A percentile compares a stretch with the other conserved stretches of the same genome.
These are phyloP conservation scores for Trichoderma atroviride DNA, from an alignment of 2,329 filamentous ascomycete genomes.

Conservation along the genomic window DNA sequence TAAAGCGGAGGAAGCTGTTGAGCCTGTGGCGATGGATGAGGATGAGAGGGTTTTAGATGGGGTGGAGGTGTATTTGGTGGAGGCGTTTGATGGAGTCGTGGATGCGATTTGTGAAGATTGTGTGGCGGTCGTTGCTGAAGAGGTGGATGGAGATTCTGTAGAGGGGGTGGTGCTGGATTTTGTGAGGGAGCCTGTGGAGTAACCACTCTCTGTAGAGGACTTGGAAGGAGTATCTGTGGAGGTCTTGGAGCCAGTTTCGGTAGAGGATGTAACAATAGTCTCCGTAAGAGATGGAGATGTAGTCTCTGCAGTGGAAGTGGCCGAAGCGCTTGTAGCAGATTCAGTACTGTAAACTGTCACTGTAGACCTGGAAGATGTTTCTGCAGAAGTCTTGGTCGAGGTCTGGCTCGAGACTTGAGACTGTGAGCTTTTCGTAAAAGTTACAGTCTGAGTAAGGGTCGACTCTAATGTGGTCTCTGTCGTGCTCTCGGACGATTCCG, in stretches of 20 bases:
- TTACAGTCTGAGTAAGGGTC: constrained; percentile 24
- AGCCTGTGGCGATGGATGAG: background rate
- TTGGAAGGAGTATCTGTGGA: background rate
- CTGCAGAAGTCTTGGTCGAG: background rate
- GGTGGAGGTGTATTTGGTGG: background rate
- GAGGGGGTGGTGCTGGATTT: background rate
- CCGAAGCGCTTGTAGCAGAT: background rate
- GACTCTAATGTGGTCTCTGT: constrained; percentile 2
- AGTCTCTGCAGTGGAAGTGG: background rate
- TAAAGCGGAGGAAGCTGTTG: constrained; percentile 5
- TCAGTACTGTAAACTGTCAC: background rate
- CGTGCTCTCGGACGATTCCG: constrained; percentile 6
- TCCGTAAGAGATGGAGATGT: background rate
- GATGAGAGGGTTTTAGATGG: background rate
- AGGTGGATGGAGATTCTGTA: background rate
- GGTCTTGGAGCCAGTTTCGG: background rate
- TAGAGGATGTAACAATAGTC: background rate
- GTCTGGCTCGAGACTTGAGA: background rate
- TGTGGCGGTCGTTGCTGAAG: background rate
- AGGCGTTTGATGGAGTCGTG: background rate
- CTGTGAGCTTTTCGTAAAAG: constrained; percentile 4
- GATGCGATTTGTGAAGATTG: background rate
- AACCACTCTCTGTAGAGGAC: background rate
- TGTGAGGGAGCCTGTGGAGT: background rate
- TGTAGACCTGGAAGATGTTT: background rate